phyloP scores from a whole-genome alignment of 2,329 filamentous ascomycete genomes.

The Talaromyces sp. region DNA sequence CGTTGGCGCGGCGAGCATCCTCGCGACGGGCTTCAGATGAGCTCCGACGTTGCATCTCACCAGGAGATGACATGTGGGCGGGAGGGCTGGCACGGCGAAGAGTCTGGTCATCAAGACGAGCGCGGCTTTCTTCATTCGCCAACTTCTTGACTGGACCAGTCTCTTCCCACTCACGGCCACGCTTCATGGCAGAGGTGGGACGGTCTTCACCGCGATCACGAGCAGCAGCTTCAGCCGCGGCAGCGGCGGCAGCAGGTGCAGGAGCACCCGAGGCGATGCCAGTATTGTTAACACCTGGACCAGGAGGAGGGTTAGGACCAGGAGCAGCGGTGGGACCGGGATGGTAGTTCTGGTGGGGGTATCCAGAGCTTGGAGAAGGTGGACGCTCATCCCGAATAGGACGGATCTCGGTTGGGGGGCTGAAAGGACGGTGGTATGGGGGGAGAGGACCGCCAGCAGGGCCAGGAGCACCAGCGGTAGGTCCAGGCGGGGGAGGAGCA shows the following conservation, averaged over 20 bases:
- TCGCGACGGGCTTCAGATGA: conserved; percentile 72
- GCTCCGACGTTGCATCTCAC: conserved; percentile 72
- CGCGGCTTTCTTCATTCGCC: conserved; percentile 83
- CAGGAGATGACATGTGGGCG: conserved; percentile 63
- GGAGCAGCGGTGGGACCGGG: conserved; percentile 66
- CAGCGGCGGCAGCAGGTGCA: conserved; percentile 65
- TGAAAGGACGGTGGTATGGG: conserved; percentile 73
- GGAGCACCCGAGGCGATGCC: conserved; percentile 71
- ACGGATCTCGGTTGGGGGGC: conserved; percentile 80
- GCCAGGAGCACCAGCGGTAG: conserved; percentile 58
- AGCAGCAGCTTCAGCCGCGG: conserved; percentile 68
- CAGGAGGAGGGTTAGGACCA: conserved; percentile 34
- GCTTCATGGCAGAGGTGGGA: conserved; percentile 80
- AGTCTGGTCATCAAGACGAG: conserved; percentile 80
- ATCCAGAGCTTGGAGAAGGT: conserved; percentile 87
- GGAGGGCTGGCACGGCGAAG: conserved; percentile 71
- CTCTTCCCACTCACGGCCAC: conserved; percentile 90
- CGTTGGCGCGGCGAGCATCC: conserved; percentile 71
- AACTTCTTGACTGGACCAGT: conserved; percentile 76
- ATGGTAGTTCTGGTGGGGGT: conserved; percentile 78
- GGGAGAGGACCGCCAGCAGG: conserved; percentile 57
- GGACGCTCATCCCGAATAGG: conserved; percentile 81
- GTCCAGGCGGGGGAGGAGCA: conserved; percentile 53
- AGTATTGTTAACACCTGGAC: conserved; percentile 34
- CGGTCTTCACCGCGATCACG: conserved; percentile 68